Conservation (phyloP, 208 protist species). For the Borovskyia barvae region DNA sequence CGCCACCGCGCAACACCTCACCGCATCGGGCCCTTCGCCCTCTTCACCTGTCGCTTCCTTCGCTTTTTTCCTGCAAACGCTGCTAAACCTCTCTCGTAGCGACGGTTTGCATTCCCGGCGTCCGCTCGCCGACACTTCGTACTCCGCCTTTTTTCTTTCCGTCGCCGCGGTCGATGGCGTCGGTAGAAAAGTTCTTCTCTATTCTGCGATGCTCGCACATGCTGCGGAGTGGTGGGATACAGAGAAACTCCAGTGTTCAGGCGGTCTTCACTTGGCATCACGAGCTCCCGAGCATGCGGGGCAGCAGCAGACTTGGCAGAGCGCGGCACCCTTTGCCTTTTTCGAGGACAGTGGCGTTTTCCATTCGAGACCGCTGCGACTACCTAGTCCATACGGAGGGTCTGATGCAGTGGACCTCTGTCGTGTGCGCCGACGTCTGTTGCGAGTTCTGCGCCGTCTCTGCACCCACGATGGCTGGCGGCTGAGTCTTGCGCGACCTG, state of each 20-base stretch:
- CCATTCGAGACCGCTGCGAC: too few species aligned
- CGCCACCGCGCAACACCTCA: background rate
- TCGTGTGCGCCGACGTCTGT: slow-evolving; percentile 5
- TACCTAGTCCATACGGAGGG: too few species aligned
- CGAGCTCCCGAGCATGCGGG: too few species aligned
- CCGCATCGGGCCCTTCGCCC: background rate
- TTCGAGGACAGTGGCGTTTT: too few species aligned
- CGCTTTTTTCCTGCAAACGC: slow-evolving; percentile 1
- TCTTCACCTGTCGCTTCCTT: background rate
- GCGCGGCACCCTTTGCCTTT: too few species aligned
- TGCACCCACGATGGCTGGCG: slow-evolving; percentile 13
- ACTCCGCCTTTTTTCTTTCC: background rate
- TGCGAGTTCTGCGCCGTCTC: slow-evolving; percentile 18
- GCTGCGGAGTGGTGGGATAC: slow-evolving; percentile 24
- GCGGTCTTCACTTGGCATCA: too few species aligned
- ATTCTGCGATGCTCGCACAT: slow-evolving; percentile 9
- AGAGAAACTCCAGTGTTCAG: too few species aligned
- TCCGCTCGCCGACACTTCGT: too few species aligned
- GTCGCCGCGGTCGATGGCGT: slow-evolving; percentile 15
- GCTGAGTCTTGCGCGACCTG: background rate
- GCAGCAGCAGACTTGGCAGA: too few species aligned
- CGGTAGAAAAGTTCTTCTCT: slow-evolving; percentile 13
- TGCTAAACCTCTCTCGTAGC: slow-evolving; percentile 13
- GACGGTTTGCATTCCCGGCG: background rate
- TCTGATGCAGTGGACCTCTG: background rate